A percentile compares a stretch with the other conserved stretches of the same genome.
phyloP scores from a whole-genome alignment of 2,329 filamentous ascomycete genomes.

The Colletotrichum spaethianum region DNA sequence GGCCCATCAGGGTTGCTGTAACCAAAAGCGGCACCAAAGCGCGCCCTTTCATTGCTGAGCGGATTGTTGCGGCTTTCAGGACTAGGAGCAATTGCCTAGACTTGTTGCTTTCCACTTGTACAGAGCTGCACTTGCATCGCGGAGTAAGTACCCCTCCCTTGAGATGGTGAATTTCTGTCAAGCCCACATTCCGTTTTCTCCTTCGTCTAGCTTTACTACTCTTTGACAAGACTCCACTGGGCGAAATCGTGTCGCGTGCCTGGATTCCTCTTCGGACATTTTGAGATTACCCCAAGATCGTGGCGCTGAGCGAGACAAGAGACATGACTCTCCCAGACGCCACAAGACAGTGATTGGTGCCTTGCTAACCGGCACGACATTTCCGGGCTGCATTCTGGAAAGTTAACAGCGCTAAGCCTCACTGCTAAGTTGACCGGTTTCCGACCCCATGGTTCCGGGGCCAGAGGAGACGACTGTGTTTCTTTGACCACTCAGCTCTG shows the following conservation, averaged over 20 bases:
- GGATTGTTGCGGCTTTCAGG: not conserved
- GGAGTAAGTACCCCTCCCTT: too few relatives aligned
- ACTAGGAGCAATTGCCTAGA: not conserved
- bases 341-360: not conserved
- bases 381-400: not conserved
- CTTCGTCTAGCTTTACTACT: not conserved
- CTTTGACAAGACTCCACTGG: not conserved
- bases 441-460: not conserved
- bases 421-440: not conserved
- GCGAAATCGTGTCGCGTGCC: not conserved
- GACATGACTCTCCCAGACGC: not conserved
- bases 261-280: not conserved
- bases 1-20: not conserved
- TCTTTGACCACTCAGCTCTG: not conserved
- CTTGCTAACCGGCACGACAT: not conserved
- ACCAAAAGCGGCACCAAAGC: not conserved
- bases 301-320: slow-evolving; percentile 2
- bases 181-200: not conserved
- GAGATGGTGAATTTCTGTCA: not conserved
- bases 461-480: not conserved
- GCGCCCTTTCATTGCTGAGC: not conserved
- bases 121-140: too few relatives aligned
- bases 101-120: too few relatives aligned
- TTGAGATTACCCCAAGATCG: not conserved
- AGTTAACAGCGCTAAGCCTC: too few relatives aligned